Evolutionary conservation across 257 asterid species (phyloP), one percentile per base, ranked within the genome.

Genomic region (Hygrophila difformis): DNA sequence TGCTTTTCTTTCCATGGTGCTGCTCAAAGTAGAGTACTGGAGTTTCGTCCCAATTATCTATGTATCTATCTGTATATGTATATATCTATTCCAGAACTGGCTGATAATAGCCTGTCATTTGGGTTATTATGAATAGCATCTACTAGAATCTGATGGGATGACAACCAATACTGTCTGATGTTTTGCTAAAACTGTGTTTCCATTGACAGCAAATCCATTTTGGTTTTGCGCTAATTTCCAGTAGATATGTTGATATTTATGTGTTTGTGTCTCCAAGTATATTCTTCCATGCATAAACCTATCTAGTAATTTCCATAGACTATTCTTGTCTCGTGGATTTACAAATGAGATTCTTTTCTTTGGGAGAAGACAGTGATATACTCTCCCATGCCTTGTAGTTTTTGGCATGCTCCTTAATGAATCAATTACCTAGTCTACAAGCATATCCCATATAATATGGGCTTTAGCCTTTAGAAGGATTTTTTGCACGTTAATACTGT

Each of bases 331-430:
- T n/a, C n/a, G n/a, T n/a, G n/a, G 22, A 12, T 28, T 2, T 15
- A n/a, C 29, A 17, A 3, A 35, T 22, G 11, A 60, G 56, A 75
- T 80, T 70, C 93, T 64, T 81, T 81, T 45, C 84, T 78, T 81
- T 49, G 55, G 55, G 59, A 63, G 49, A 47, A 73, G 57, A 69
- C 24, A 33, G 58, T 54, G 72, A 55, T 73, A 71, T 78, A 51
- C 93, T 53, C 58, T 61, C 70, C 17, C 92, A 57, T 72, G 59
- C 59, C 86, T 82, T 86, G n/a, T 65, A 59, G 77, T 39, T 65
- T 73, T 74, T 63, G 78, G 63, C 60, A 71, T 73, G 21, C 67
- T 47, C 57, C 60, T 45, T 48, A 11, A 12, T 41, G 12, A 33
- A 26, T 26, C 8, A 18, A 36, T 29, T 56, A 46, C 56, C 59